phyloP scores from a whole-genome alignment of 495 filamentous ascomycete genomes.

The Stereocaulon alpinum region DNA sequence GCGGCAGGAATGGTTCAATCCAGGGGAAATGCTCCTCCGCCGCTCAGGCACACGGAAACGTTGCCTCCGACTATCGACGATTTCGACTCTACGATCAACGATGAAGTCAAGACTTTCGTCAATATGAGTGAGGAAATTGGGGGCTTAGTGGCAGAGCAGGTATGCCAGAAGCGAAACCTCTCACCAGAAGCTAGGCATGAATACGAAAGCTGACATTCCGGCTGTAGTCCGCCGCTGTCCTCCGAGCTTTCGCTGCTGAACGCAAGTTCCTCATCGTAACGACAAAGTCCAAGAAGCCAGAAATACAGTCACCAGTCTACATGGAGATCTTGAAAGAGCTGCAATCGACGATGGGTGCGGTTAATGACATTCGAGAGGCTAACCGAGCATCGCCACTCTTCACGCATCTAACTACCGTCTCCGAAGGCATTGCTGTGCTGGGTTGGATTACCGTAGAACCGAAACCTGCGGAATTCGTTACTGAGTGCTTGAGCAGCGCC shows the following conservation, averaged over 20 bases:
- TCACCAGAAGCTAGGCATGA: background rate
- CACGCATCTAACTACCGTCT: conserved; percentile 73
- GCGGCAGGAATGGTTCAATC: conserved; percentile 22
- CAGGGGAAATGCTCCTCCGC: conserved; percentile 28
- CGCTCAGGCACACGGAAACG: conserved; percentile 42
- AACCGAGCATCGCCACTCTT: conserved; percentile 61
- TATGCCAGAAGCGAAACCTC: conserved; percentile 25
- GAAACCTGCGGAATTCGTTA: conserved; percentile 73
- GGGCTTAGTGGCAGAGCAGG: conserved; percentile 70
- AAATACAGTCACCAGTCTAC: conserved; percentile 50
- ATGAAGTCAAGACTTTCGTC: conserved; percentile 66
- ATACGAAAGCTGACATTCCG: conserved; percentile 3
- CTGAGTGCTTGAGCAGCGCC: conserved; percentile 64
- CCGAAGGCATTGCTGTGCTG: conserved; percentile 75
- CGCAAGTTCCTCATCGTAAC: conserved; percentile 80
- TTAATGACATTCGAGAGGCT: conserved; percentile 66
- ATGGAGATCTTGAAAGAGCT: conserved; percentile 76
- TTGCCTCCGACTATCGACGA: conserved; percentile 72
- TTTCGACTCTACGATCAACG: conserved; percentile 70
- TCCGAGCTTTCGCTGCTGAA: conserved; percentile 66
- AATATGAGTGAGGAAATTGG: conserved; percentile 68
- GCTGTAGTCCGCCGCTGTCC: conserved; percentile 46
- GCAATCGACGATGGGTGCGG: conserved; percentile 62
- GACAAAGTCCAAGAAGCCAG: conserved; percentile 87
- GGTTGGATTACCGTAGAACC: conserved; percentile 73